Conservation (phyloP, 2,329 filamentous ascomycete genomes). For the Diaporthe eres region DNA sequence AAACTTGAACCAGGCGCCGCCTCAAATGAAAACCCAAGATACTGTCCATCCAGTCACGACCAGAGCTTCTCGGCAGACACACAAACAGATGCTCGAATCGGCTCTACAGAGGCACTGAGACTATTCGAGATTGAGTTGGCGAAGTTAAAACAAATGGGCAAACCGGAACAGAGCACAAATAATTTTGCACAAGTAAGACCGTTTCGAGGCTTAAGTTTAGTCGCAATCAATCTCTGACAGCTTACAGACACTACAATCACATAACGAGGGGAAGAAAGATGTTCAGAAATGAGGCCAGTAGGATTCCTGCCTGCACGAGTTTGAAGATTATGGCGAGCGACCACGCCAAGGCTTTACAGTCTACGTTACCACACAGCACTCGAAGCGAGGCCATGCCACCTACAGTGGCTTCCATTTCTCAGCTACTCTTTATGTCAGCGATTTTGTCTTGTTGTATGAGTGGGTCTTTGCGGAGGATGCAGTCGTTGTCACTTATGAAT, state of each 20-base stretch:
- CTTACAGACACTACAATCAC: background rate
- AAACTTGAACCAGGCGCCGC: background rate
- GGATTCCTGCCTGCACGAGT: too few relatives aligned
- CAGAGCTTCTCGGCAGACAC: background rate
- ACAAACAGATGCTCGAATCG: background rate
- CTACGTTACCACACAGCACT: too few relatives aligned
- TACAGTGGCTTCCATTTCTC: background rate
- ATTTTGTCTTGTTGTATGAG: background rate
- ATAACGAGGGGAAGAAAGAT: background rate
- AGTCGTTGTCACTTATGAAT: background rate
- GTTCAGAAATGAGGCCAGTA: background rate
- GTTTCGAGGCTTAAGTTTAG: background rate
- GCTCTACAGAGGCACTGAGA: conserved; percentile 3
- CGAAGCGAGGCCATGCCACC: background rate
- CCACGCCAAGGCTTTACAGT: background rate
- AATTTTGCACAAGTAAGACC: background rate
- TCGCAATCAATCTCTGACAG: background rate
- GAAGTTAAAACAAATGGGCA: conserved; percentile 17
- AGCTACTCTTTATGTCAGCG: background rate
- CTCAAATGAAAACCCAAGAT: background rate
- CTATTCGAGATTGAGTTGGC: conserved; percentile 21
- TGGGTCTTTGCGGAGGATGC: background rate
- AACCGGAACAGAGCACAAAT: background rate
- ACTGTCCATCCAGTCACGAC: background rate
- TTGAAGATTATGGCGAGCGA: background rate